Base-by-base conservation (phyloP, 129 eudicot species). In the Lonicera japonica region DNA sequence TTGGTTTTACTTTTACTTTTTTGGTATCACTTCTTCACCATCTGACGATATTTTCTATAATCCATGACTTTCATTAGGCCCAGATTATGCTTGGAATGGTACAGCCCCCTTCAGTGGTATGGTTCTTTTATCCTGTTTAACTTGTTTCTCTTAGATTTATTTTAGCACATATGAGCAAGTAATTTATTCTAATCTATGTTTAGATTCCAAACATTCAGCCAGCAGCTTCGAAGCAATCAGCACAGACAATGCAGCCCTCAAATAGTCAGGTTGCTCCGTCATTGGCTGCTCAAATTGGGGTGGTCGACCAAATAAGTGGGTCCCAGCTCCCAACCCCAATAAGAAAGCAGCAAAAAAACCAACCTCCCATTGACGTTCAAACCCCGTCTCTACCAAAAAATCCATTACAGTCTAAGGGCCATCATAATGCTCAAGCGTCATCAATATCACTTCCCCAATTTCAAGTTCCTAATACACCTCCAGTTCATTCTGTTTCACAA, bases 31-130 rank as follows among this genome's bases (percentile, higher is more conserved):
- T 43, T 43, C 16, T 43, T 43, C 6, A 43, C 16, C 50, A 29
- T 29, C 50, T 43, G 50, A 43, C 50, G 2, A 43, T 2, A 1
- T 43, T 43, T 20, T 50, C 54, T 65, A 20, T 18, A 36, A 25
- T 76, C 69, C 15, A 7, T 71, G 18, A 63, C 24, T 60, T 51
- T 43, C 62, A 56, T 52, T 63, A 91, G 98, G 98, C 96, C 55
- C 98, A 91, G 70, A 91, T 91, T 29, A 82, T 91, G 96, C 98
- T 91, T 20, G 96, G 98, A 66, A 91, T 91, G 98, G 88, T 91
- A 74, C 88, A 82, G 79, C 80, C 97, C 19, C 79, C 95, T 38
- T 85, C 87, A 82, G 76, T 78, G 66, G 97, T 86, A 86, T 58
- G 89, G 36, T 63, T 56, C 17, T 56, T 43, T 43, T 43, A 17